These are phyloP conservation scores for Phytopythium cucurbitacearum DNA, from an alignment of 352 stramenopile genomes.

Conservation along the genomic window DNA sequence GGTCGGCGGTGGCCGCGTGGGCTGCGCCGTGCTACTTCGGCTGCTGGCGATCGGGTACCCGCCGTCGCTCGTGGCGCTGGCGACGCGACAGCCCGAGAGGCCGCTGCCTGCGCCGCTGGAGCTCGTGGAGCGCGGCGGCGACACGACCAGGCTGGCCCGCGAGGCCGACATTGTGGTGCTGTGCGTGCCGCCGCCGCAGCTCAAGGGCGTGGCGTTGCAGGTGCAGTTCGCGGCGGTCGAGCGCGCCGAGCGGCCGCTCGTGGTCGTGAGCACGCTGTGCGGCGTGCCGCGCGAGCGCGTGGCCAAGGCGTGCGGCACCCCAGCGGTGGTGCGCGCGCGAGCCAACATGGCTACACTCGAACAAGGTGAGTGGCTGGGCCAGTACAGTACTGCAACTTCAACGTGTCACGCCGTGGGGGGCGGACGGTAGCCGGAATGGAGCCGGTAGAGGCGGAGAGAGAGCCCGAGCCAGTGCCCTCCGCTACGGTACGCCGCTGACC, in stretches of 20 bases:
- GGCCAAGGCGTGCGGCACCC: slow-evolving; percentile 38
- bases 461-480: too few species aligned
- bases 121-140: slow-evolving; percentile 36
- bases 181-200: slow-evolving; percentile 60
- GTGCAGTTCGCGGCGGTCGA: slow-evolving; percentile 35
- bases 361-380: too few species aligned
- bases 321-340: slow-evolving; percentile 28
- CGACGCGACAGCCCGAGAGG: slow-evolving; percentile 54
- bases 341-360: slow-evolving; percentile 11
- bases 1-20: slow-evolving; percentile 49
- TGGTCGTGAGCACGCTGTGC: slow-evolving; percentile 47
- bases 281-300: slow-evolving; percentile 34
- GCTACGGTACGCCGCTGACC: too few species aligned
- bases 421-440: too few species aligned
- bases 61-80: slow-evolving; percentile 29
- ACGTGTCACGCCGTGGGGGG: too few species aligned
- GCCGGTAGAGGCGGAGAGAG: too few species aligned
- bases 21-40: slow-evolving; percentile 39
- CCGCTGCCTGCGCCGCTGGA: slow-evolving; percentile 31
- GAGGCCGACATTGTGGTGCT: slow-evolving; percentile 60
- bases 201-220: slow-evolving; percentile 67
- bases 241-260: slow-evolving; percentile 8
- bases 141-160: slow-evolving; percentile 47
- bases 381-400: too few species aligned
- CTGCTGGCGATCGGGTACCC: slow-evolving; percentile 41